Evolutionary conservation across 192 early-diverging fungal genomes (phyloP), one percentile per base, ranked within the genome.

Genomic region (Rhizophagus clarus): DNA sequence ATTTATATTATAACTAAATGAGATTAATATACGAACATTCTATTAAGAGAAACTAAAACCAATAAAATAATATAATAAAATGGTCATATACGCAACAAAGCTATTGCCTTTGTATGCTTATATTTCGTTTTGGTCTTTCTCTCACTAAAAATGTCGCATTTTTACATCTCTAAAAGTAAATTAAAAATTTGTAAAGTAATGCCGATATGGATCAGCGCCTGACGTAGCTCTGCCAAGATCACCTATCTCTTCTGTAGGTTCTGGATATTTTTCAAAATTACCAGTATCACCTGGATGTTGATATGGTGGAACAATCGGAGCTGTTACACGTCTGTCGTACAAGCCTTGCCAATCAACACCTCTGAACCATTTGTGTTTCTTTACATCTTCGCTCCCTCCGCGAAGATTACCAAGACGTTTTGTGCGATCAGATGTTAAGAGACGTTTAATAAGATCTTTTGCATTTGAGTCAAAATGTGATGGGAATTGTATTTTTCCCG

Each of bases 231-330:
- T 83, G 40, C 69, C 67, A 28, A 84, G 69, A 34, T 64, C 67
- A 62, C 86, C 82, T 37, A 91, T 90, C 61, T 92, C 91, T 61
- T 93, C 89, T 28, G 85, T 84, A 17, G 91, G 88, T 82, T 99
- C 96, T 32, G 96, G 95, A 87, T 99, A 99, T 84, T 91, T 93
- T 89, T 99, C 97, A 90, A 99, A 99, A 86, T 99, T 98, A 80
- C 96, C 89, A 9, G 98, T 97, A 84, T 99, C 98, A 51, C 97
- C 97, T 17, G 96, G 94, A 79, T 94, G 93, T 34, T 91, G 88
- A 83, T 93, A 93, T 22, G 90, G 90, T 76, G 98, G 98, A 63
- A 97, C 89, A 72, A 99, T 98, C 9, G 98, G 98, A 69, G 96
- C 90, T 68, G 82, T 88, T n/a, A 97, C 90, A 32, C 85, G 88